Percentiles rank a stretch among this genome's conserved stretches.
Evolutionary conservation across 2,329 filamentous ascomycete genomes (phyloP).

Genomic region (Mariannaea elegans): DNA sequence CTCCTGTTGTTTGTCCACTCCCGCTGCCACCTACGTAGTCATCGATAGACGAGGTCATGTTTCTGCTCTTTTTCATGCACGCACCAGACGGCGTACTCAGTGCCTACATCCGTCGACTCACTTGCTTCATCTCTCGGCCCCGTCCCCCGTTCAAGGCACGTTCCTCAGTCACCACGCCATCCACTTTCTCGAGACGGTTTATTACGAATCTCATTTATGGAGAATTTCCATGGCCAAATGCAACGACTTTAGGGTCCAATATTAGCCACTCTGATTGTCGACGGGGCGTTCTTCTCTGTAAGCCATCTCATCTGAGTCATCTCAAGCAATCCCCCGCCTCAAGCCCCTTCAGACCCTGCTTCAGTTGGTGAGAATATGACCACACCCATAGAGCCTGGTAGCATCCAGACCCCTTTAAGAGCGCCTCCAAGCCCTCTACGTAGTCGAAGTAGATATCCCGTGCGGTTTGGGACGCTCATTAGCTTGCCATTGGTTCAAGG

Average conservation of each 20-base stretch:
- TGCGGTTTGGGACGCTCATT: slow-evolving; percentile 21
- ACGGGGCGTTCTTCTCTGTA: slow-evolving; percentile 5
- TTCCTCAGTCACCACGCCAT: slow-evolving; percentile 20
- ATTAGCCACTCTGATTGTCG: slow-evolving; percentile 2
- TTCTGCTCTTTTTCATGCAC: slow-evolving; percentile 3
- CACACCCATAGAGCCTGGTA: slow-evolving; percentile 30
- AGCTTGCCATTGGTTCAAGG: slow-evolving; percentile 50
- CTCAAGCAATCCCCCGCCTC: slow-evolving; percentile 26
- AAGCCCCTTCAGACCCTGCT: slow-evolving; percentile 26
- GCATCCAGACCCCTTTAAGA: slow-evolving; percentile 22
- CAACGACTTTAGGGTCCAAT: slow-evolving; percentile 20
- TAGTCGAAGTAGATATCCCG: not conserved
- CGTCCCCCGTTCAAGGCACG: slow-evolving; percentile 16
- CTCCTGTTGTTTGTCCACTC: slow-evolving; percentile 16
- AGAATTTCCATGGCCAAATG: slow-evolving; percentile 32
- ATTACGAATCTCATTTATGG: slow-evolving; percentile 33
- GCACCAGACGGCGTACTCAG: not conserved
- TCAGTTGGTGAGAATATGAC: slow-evolving; percentile 24
- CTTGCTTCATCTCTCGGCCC: slow-evolving; percentile 28
- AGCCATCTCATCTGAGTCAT: slow-evolving; percentile 31
- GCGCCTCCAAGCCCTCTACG: slow-evolving; percentile 21
- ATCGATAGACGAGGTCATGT: slow-evolving; percentile 14
- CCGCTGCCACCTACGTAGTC: slow-evolving; percentile 5
- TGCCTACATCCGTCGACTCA: slow-evolving; percentile 6
- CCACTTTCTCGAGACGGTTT: not conserved